Evolutionary conservation across 2,329 filamentous ascomycete species (phyloP).

Genomic region (Xylaria sp.): DNA sequence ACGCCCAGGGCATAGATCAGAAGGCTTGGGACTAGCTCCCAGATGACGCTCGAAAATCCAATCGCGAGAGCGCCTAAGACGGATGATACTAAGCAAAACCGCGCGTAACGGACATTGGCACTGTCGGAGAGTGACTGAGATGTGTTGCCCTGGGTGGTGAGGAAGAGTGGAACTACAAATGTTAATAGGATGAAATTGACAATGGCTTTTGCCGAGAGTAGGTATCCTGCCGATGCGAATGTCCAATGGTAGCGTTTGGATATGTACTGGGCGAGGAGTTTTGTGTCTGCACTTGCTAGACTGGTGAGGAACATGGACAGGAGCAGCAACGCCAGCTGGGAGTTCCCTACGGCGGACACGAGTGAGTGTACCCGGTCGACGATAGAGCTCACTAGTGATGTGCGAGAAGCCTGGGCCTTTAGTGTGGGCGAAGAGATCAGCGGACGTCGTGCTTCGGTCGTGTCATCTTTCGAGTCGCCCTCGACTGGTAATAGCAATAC

Average conservation of each 20-base stretch:
- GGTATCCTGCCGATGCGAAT: constrained; percentile 60
- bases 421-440: constrained; percentile 55
- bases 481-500: constrained; percentile 49
- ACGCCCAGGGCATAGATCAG: constrained; percentile 61
- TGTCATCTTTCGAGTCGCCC: constrained; percentile 9
- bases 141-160: constrained; percentile 45
- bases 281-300: constrained; percentile 63
- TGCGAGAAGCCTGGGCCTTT: constrained; percentile 50
- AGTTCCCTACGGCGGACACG: constrained; percentile 53
- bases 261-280: constrained; percentile 62
- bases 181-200: constrained; percentile 60
- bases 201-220: constrained; percentile 60
- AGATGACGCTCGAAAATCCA: constrained; percentile 53
- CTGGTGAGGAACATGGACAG: constrained; percentile 59
- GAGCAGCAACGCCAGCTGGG: constrained; percentile 56
- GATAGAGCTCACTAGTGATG: constrained; percentile 42
- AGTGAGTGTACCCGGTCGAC: constrained; percentile 49
- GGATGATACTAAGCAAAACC: constrained; percentile 54
- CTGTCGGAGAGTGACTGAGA: constrained; percentile 45
- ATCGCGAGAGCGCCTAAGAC: constrained; percentile 58
- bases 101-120: constrained; percentile 52
- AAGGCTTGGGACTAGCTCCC: constrained; percentile 57
- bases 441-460: constrained; percentile 52
- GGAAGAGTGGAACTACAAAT: constrained; percentile 54
- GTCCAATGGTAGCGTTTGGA: constrained; percentile 61